A percentile compares a stretch with the other conserved stretches of the same genome.
phyloP scores from a whole-genome alignment of 371 early-diverging fungal species.

The Neoconidiobolus thromboides region DNA sequence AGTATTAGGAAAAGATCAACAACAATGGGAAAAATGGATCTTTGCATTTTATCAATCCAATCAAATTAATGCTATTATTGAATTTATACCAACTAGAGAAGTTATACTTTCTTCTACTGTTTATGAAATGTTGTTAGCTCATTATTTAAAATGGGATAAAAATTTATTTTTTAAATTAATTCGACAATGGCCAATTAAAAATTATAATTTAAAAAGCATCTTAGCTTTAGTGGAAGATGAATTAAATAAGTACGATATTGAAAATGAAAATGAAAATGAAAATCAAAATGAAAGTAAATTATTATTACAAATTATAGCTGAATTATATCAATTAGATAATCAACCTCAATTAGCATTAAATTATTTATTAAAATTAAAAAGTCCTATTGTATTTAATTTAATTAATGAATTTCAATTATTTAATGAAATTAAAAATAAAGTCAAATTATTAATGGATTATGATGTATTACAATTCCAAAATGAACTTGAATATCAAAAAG shows the following conservation, averaged over 20 bases:
- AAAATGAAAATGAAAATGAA: too few relatives aligned
- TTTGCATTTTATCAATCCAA: conserved; percentile 55
- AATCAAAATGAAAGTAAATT: too few relatives aligned
- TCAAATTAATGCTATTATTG: conserved; percentile 47
- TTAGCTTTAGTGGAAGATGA: too few relatives aligned
- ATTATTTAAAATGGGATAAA: conserved; percentile 39
- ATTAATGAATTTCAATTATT: conserved; percentile 63
- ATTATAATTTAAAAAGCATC: too few relatives aligned
- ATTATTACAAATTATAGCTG: too few relatives aligned
- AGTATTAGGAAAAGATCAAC: conserved; percentile 42
- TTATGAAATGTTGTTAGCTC: conserved; percentile 72
- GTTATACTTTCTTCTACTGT: conserved; percentile 56
- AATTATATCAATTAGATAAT: conserved; percentile 15
- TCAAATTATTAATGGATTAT: conserved; percentile 59
- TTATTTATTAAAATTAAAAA: conserved; percentile 49
- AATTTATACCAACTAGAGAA: conserved; percentile 54
- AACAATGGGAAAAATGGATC: conserved; percentile 83
- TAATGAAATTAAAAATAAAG: conserved; percentile 52
- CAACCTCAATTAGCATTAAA: conserved; percentile 63
- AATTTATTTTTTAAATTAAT: conserved; percentile 29
- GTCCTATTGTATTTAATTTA: conserved; percentile 48
- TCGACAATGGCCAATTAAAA: conserved; percentile 47
- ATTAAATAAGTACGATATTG: too few relatives aligned
- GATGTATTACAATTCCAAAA: conserved; percentile 26
- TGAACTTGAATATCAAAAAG: conserved; percentile 9